phyloP scores from a whole-genome alignment of 2,329 filamentous ascomycete genomes.

The Epicoccum nigrum region DNA sequence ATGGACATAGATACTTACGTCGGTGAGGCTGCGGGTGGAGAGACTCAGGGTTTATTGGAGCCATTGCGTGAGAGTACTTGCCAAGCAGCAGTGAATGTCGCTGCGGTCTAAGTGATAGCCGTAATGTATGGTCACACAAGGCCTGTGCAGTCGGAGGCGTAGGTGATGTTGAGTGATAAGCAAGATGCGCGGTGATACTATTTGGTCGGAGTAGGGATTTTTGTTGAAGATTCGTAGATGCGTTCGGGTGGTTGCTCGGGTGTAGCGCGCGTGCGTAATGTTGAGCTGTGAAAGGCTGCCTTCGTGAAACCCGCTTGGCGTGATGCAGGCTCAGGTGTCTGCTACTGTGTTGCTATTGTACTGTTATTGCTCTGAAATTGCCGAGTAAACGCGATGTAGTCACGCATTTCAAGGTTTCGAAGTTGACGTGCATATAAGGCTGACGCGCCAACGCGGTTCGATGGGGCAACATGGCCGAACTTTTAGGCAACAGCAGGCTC shows the following conservation, averaged over 20 bases:
- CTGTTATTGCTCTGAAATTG: conserved; percentile 1
- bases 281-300: too few relatives aligned
- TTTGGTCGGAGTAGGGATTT: too few relatives aligned
- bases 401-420: conserved; percentile 5
- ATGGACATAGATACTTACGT: conserved; percentile 4
- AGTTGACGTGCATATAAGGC: background rate
- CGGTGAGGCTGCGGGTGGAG: background rate
- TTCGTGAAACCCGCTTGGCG: background rate
- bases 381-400: conserved; percentile 4
- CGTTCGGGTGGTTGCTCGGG: too few relatives aligned
- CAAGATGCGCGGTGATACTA: too few relatives aligned
- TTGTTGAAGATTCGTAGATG: too few relatives aligned
- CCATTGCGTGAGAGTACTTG: too few relatives aligned
- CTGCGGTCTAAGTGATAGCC: background rate
- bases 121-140: too few relatives aligned
- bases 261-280: too few relatives aligned
- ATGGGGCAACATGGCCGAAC: conserved; percentile 9
- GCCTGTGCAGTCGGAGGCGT: too few relatives aligned
- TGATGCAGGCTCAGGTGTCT: background rate
- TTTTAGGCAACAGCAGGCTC: conserved; percentile 15
- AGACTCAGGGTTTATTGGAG: background rate
- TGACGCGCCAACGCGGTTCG: conserved; percentile 7
- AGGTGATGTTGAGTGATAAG: too few relatives aligned
- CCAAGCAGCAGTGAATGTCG: too few relatives aligned
- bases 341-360: background rate